These are phyloP conservation scores for Prunus dulcis DNA, from an alignment of 306 rosid genomes.

Conservation along the genomic window DNA sequence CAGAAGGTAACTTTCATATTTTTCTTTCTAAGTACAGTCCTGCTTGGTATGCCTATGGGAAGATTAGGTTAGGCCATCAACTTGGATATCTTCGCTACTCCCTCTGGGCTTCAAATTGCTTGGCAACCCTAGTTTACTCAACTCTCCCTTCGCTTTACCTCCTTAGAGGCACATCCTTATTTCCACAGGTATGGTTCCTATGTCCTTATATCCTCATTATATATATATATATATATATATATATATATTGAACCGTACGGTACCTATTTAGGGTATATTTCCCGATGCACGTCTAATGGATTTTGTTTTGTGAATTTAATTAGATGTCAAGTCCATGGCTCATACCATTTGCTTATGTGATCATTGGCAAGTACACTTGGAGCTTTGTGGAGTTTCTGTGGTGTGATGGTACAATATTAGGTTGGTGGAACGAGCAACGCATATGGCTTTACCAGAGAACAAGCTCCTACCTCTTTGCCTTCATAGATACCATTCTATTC, in stretches of 20 bases:
- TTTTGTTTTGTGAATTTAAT: not conserved
- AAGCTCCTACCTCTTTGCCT: constrained; percentile 53
- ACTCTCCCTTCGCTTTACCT: constrained; percentile 59
- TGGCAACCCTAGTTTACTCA: constrained; percentile 49
- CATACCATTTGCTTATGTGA: constrained; percentile 59
- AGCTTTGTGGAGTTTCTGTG: constrained; percentile 45
- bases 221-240: too few species aligned
- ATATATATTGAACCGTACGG: too few species aligned
- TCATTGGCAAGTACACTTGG: constrained; percentile 34
- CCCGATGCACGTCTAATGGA: not conserved
- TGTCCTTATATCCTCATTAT: too few species aligned
- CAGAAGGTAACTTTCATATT: constrained; percentile 64
- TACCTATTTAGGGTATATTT: not conserved
- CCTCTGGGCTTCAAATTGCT: constrained; percentile 55
- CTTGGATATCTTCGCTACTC: constrained; percentile 40
- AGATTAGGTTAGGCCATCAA: constrained; percentile 42
- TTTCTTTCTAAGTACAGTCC: constrained; percentile 7
- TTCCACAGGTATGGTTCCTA: constrained; percentile 35
- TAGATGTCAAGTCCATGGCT: constrained; percentile 65
- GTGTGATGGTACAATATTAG: not conserved
- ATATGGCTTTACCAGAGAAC: constrained; percentile 67
- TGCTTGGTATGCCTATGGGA: constrained; percentile 38
- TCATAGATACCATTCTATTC: constrained; percentile 42
- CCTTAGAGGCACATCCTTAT: constrained; percentile 52
- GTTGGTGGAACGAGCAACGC: constrained; percentile 8